Percentiles rank a stretch among this genome's conserved stretches.
These are phyloP conservation scores for Penicillium simplicissimum DNA, from an alignment of 495 filamentous ascomycete species.

Conservation along the genomic window DNA sequence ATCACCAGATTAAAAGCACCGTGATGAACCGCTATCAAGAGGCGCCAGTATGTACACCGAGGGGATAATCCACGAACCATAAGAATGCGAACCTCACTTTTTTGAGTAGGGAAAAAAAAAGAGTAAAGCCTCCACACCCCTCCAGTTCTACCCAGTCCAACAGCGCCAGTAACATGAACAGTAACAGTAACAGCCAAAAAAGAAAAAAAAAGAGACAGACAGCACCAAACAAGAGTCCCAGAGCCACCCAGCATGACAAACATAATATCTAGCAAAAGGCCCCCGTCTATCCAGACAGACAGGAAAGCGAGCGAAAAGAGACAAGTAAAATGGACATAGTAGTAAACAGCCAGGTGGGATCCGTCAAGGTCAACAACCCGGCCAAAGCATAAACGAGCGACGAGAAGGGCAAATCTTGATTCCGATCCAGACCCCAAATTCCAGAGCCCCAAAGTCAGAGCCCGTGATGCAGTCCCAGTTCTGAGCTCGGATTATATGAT, in stretches of 20 bases:
- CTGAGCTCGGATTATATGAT: neutral
- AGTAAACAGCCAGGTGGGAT: conserved; percentile 23
- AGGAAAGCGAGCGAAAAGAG: conserved; percentile 16
- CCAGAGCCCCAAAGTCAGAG: neutral
- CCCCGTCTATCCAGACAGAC: conserved; percentile 35
- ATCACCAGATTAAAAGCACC: conserved; percentile 10
- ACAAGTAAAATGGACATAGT: conserved; percentile 9
- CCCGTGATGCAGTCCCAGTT: neutral
- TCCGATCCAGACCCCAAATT: neutral
- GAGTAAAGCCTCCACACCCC: conserved; percentile 17
- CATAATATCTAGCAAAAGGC: conserved; percentile 24
- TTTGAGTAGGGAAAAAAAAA: neutral
- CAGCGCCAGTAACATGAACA: conserved; percentile 24
- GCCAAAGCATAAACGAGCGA: conserved; percentile 16
- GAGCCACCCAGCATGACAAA: conserved; percentile 27
- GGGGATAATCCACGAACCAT: conserved; percentile 13
- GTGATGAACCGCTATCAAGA: conserved; percentile 13
- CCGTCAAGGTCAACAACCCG: conserved; percentile 19
- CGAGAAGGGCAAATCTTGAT: conserved; percentile 7
- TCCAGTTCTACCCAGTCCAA: conserved; percentile 26
- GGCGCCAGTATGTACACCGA: conserved; percentile 27
- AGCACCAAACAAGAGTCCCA: conserved; percentile 12
- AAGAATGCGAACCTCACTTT: conserved; percentile 22
- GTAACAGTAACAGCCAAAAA: conserved; percentile 7
- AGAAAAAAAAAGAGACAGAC: neutral